Evolutionary conservation across 352 stramenopile species (phyloP), one percentile per base, ranked within the genome.

Genomic region (Phytophthora ramorum): DNA sequence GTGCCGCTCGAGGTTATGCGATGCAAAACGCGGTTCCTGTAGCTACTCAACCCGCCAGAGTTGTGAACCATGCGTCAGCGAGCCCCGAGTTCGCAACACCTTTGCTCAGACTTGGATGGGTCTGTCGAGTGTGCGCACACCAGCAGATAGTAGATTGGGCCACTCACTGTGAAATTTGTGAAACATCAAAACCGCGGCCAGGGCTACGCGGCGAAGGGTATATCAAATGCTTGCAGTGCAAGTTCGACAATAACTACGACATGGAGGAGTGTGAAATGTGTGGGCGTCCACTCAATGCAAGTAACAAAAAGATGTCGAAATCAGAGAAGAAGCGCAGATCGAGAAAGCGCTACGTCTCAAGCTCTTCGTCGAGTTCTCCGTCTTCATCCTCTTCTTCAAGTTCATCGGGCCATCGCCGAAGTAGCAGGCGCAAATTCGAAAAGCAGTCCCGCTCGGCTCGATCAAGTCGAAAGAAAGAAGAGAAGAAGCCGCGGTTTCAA

Each of bases 161-260:
- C 7, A 89, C 79, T 8, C 76, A 89, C 28, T 91, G 80, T 58
- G 83, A 91, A 58, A 83, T 91, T 14, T 91, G 83, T 40, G 83
- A 91, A 50, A 90, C 80, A 0, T 89, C 76, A 0, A 91, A 89
- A 45, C 80, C 83, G 0, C 78, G 70, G 22, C 75, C 66, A 14
- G 79, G 79, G 4, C 67, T 78, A 8, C 73, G 76, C 22, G 83
- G 80, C 0, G 75, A 72, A 63, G 74, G 69, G 0, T 92, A 83
- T 51, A 67, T 90, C 41, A 86, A 84, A 46, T 92, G 83, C 47
- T 68, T 62, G 19, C 71, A 87, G 35, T 92, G 83, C 54, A 85
- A 89, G 34, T 92, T 92, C 37, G 81, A 90, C 66, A 92, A 92
- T 70, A 92, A 90, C 49, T 89, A 81, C 51, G 83, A 90, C 24